Base-by-base conservation (phyloP, 225 moss, liverwort and hornwort species). In the Anthoceros angustus region DNA sequence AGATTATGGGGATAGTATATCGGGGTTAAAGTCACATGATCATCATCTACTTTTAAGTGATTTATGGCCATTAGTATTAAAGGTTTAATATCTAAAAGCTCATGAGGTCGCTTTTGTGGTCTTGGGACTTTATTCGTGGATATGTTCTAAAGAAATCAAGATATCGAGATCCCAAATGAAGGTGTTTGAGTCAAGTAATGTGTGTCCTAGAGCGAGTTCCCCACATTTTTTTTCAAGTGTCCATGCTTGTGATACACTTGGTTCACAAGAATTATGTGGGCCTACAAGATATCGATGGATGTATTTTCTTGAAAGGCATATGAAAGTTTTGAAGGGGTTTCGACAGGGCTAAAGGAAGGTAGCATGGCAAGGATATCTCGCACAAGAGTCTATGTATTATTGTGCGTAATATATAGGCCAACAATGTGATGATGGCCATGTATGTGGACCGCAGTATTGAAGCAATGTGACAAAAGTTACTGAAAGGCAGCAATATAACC, bases 381-480 rank as follows among this genome's bases (percentile, higher is more conserved):
- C 40, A n/a, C 64, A 65, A 65, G 64, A 65, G 64, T 20, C 64
- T 26, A 65, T 65, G 64, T 14, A 50, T 16, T 14, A 50, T 25
- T 65, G 9, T 65, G 9, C 39, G 43, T 8, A 43, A 12, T 43
- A 7, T 43, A 12, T 43, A 12, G 49, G 8, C 20, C n/a, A n/a
- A n/a, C n/a, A n/a, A n/a, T n/a, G n/a, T n/a, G n/a, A n/a, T n/a
- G n/a, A n/a, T n/a, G n/a, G n/a, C 6, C 16, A 7, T 5, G 6
- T 50, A 16, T 50, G 49, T 50, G 49, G 49, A 5, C 49, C 49
- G 6, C 16, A 14, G 49, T 50, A 3, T 50, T 50, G 49, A 50
- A 50, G 9, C 4, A 7, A 11, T 14, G 14, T 50, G 7, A 16
- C 16, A 43, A 43, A 12, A 14, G 5, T 8, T 50, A 20, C 49